Conservation (phyloP, 2,329 filamentous ascomycete genomes). For the Dichotomopilus funicola region DNA sequence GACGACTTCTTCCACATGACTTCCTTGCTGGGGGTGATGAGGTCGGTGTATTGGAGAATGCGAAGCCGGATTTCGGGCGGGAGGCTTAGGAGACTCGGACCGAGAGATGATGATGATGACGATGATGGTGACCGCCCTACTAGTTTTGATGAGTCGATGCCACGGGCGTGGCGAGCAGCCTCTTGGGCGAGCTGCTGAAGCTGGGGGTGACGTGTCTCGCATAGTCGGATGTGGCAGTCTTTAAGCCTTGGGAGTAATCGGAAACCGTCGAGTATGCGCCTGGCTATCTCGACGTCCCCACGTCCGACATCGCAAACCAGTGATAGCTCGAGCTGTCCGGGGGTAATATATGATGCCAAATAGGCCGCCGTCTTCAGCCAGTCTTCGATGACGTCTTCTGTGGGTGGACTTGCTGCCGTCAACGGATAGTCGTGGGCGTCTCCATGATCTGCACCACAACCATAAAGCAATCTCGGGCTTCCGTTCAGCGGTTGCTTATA, state of each 20-base stretch:
- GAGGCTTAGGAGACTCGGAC: slow-evolving; percentile 10
- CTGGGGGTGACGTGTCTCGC: background rate
- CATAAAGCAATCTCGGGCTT: background rate
- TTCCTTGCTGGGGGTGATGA: slow-evolving; percentile 18
- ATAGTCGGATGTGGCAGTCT: slow-evolving; percentile 7
- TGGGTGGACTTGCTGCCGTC: background rate
- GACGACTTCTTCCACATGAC: slow-evolving; percentile 15
- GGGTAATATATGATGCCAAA: background rate
- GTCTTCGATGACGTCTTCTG: background rate
- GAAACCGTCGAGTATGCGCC: background rate
- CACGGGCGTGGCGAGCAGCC: background rate
- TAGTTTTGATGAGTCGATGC: background rate
- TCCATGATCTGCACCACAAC: background rate
- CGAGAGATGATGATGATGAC: background rate
- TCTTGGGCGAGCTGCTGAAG: slow-evolving; percentile 3
- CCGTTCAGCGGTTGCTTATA: background rate
- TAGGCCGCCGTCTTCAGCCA: background rate
- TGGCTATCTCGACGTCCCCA: background rate
- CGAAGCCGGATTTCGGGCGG: slow-evolving; percentile 19
- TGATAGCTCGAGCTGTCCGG: slow-evolving; percentile 4
- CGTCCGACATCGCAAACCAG: slow-evolving; percentile 6
- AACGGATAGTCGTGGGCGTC: background rate
- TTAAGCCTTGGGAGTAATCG: slow-evolving; percentile 2
- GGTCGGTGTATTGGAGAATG: slow-evolving; percentile 22
- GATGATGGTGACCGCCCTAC: no score